Evolutionary conservation across 495 filamentous ascomycete genomes (phyloP).

Genomic region (Hypoxylon cercidicola): DNA sequence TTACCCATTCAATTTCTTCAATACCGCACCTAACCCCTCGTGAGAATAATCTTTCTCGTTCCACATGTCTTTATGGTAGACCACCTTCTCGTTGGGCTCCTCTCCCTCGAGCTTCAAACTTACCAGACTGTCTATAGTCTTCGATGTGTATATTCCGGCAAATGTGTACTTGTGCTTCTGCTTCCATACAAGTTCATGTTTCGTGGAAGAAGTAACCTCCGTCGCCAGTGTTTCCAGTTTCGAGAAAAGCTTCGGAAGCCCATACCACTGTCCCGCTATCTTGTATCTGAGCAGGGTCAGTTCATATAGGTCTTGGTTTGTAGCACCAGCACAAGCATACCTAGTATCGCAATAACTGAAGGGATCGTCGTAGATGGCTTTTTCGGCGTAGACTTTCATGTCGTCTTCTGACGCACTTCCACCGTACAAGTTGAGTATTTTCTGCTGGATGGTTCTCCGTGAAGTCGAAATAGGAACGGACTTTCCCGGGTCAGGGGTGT

Average conservation of each 20-base stretch:
- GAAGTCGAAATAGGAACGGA: slow-evolving; percentile 49
- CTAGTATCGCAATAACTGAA: slow-evolving; percentile 62
- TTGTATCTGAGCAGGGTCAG: slow-evolving; percentile 35
- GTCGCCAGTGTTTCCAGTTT: slow-evolving; percentile 52
- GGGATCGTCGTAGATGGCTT: slow-evolving; percentile 61
- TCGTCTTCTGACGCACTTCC: slow-evolving; percentile 60
- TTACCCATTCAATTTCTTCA: slow-evolving; percentile 61
- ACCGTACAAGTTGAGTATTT: slow-evolving; percentile 55
- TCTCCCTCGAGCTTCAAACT: slow-evolving; percentile 52
- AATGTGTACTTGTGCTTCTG: slow-evolving; percentile 59
- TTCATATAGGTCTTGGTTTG: background rate
- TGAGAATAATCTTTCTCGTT: slow-evolving; percentile 63
- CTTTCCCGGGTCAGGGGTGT: slow-evolving; percentile 54
- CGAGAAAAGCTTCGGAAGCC: slow-evolving; percentile 57
- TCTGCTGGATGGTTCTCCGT: slow-evolving; percentile 50
- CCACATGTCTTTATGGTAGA: slow-evolving; percentile 65
- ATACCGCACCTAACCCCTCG: slow-evolving; percentile 57
- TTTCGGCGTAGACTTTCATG: slow-evolving; percentile 59
- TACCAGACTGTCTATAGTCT: slow-evolving; percentile 54
- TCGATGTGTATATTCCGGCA: slow-evolving; percentile 43
- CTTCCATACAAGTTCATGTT: slow-evolving; percentile 54
- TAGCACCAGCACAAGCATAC: slow-evolving; percentile 32
- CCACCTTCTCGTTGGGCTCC: slow-evolving; percentile 52
- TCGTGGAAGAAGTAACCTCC: slow-evolving; percentile 51
- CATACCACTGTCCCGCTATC: slow-evolving; percentile 63